These are phyloP conservation scores for Omphalea diandra DNA, from an alignment of 441 rosid species.

Conservation along the genomic window DNA sequence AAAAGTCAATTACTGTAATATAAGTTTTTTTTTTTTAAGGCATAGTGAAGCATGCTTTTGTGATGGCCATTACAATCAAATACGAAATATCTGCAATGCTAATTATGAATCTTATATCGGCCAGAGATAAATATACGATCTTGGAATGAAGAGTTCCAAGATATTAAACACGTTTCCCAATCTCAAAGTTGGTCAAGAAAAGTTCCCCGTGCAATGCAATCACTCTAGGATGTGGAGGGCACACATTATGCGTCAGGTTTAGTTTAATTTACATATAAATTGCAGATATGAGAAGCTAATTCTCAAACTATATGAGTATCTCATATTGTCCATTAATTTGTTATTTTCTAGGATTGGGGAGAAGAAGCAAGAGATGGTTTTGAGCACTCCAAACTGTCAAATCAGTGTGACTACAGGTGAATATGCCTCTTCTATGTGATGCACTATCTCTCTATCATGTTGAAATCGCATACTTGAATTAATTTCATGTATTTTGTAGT, in stretches of 20 bases:
- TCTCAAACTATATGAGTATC: not conserved
- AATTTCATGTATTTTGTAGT: too few relatives aligned
- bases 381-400: slow-evolving; percentile 66
- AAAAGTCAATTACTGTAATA: too few relatives aligned
- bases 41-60: too few relatives aligned
- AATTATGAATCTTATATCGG: slow-evolving; percentile 43
- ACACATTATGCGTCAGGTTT: slow-evolving; percentile 78
- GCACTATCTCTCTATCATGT: too few relatives aligned
- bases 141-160: slow-evolving; percentile 78
- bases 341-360: slow-evolving; percentile 61
- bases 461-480: too few relatives aligned
- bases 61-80: not conserved
- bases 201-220: slow-evolving; percentile 60
- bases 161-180: slow-evolving; percentile 67
- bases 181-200: slow-evolving; percentile 52
- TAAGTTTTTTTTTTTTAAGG: too few relatives aligned
- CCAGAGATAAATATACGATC: slow-evolving; percentile 74
- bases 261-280: slow-evolving; percentile 1
- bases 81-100: not conserved
- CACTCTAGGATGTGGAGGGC: slow-evolving; percentile 69
- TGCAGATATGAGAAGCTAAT: not conserved
- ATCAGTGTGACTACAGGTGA: slow-evolving; percentile 75
- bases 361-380: slow-evolving; percentile 72
- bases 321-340: slow-evolving; percentile 3
- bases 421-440: slow-evolving; percentile 5